Evolutionary conservation across 805 yeast species (phyloP).

Genomic region (Wickerhamomyces canadensis): DNA sequence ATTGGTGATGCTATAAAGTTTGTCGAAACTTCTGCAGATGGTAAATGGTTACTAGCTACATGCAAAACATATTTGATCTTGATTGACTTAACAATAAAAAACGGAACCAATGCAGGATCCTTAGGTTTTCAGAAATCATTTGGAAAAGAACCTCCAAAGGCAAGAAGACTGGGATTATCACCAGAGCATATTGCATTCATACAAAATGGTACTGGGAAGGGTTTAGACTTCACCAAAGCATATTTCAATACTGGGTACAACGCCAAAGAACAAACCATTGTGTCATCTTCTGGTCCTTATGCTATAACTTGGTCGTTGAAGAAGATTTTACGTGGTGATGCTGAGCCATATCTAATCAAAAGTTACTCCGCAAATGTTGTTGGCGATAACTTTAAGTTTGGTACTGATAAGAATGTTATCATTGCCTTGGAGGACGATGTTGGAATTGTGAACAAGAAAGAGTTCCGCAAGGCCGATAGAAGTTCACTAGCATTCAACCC

Average conservation of each 20-base stretch:
- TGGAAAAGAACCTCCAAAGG: conserved; percentile 63
- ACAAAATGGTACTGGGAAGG: conserved; percentile 45
- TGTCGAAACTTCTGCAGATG: conserved; percentile 70
- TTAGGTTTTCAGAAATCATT: conserved; percentile 64
- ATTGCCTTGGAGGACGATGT: conserved; percentile 75
- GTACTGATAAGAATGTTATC: conserved; percentile 63
- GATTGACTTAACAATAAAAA: conserved; percentile 58
- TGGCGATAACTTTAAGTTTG: conserved; percentile 75
- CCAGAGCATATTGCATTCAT: conserved; percentile 64
- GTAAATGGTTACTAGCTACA: conserved; percentile 78
- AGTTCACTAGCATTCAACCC: conserved; percentile 32
- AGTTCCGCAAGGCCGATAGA: conserved; percentile 53
- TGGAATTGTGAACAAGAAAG: conserved; percentile 55
- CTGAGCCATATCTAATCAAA: conserved; percentile 56
- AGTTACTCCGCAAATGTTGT: conserved; percentile 56
- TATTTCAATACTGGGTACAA: conserved; percentile 69
- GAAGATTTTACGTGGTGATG: conserved; percentile 48
- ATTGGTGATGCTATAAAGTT: conserved; percentile 71
- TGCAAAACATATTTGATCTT: conserved; percentile 67
- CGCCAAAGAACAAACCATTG: conserved; percentile 61
- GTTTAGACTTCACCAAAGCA: conserved; percentile 63
- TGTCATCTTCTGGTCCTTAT: conserved; percentile 77
- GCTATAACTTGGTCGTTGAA: conserved; percentile 75
- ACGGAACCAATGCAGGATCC: conserved; percentile 52
- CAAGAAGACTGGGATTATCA: conserved; percentile 57